Evolutionary conservation across 495 filamentous ascomycete genomes (phyloP).

Genomic region (Terfezia claveryi): DNA sequence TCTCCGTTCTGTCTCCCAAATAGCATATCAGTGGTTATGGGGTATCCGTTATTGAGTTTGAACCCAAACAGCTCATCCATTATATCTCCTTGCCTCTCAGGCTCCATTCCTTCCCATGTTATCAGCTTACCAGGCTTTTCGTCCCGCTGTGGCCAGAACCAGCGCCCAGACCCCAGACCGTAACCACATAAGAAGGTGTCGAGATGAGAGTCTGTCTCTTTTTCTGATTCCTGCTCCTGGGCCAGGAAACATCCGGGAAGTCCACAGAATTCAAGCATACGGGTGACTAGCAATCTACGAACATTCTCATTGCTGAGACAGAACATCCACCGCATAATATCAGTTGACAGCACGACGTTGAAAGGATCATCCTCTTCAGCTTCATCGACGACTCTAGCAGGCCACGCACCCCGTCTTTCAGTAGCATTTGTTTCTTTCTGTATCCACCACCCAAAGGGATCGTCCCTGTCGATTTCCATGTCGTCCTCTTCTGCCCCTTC

Average conservation of each 20-base stretch:
- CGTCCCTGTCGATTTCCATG: conserved; percentile 6
- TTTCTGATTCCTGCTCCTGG: conserved; percentile 3
- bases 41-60: not conserved
- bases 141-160: conserved; percentile 16
- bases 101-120: conserved; percentile 14
- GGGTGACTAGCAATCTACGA: conserved; percentile 33
- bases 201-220: conserved; percentile 20
- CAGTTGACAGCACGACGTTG: conserved; percentile 53
- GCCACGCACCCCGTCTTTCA: conserved; percentile 18
- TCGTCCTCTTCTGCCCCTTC: not conserved
- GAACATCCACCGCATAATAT: conserved; percentile 43
- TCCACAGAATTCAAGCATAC: conserved; percentile 46
- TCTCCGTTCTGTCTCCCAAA: not conserved
- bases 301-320: conserved; percentile 25
- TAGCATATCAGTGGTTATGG: not conserved
- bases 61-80: conserved; percentile 10
- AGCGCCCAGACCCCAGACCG: conserved; percentile 6
- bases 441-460: conserved; percentile 36
- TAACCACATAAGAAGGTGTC: not conserved
- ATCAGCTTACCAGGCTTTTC: not conserved
- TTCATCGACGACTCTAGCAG: conserved; percentile 43
- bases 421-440: conserved; percentile 28
- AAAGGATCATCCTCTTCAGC: conserved; percentile 55
- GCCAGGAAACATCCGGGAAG: conserved; percentile 23
- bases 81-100: conserved; percentile 10